Evolutionary conservation across 768 basidiomycete genomes (phyloP).

Genomic region (Kwoniella mangroviensis): DNA sequence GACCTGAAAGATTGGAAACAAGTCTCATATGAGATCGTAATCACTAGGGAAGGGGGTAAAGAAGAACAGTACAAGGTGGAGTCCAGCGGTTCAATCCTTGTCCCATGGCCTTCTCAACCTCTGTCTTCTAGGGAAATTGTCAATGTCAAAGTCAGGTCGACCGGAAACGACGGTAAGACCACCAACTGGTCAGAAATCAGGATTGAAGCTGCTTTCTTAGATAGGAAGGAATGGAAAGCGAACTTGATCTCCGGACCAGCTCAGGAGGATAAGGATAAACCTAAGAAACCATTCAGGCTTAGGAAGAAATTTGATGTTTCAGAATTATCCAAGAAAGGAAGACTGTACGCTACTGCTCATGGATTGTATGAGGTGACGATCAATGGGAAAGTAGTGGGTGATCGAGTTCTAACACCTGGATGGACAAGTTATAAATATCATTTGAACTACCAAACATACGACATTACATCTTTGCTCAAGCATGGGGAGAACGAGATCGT

Average conservation of each 20-base stretch:
- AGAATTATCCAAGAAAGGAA: neutral
- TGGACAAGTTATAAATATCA: constrained; percentile 50
- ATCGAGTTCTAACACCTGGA: constrained; percentile 48
- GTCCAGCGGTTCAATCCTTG: constrained; percentile 36
- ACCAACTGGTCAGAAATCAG: constrained; percentile 34
- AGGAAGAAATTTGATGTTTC: constrained; percentile 30
- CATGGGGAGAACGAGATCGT: constrained; percentile 39
- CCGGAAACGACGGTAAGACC: constrained; percentile 12
- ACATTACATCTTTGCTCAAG: constrained; percentile 30
- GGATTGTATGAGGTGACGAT: constrained; percentile 47
- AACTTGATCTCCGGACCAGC: constrained; percentile 26
- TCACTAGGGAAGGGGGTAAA: constrained; percentile 15
- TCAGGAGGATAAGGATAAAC: constrained; percentile 1
- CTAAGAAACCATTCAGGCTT: constrained; percentile 42
- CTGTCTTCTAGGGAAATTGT: constrained; percentile 39
- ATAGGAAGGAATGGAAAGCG: constrained; percentile 37
- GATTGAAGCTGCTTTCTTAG: constrained; percentile 40
- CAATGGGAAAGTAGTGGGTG: constrained; percentile 48
- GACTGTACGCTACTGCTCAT: constrained; percentile 51
- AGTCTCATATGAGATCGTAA: constrained; percentile 37
- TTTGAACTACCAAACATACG: constrained; percentile 49
- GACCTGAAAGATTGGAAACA: constrained; percentile 44
- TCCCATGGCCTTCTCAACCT: constrained; percentile 47
- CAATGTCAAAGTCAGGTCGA: constrained; percentile 30
- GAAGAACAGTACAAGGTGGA: constrained; percentile 20